Conservation (phyloP, 495 filamentous ascomycete species). For the Pseudotulostoma volvatum region DNA sequence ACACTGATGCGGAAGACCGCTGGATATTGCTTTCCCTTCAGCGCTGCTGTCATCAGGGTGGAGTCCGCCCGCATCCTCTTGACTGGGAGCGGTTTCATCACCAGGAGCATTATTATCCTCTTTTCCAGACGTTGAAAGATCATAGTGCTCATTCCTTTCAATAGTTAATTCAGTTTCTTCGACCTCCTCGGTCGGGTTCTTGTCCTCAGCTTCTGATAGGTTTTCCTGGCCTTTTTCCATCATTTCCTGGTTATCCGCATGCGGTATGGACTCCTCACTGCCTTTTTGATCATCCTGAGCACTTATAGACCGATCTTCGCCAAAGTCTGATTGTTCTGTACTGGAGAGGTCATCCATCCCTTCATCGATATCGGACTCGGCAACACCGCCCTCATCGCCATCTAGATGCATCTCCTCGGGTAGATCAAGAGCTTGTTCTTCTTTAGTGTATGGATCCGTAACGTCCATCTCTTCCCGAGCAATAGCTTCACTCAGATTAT, state of each 20-base stretch:
- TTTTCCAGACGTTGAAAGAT: conserved; percentile 24
- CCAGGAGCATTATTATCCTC: conserved; percentile 28
- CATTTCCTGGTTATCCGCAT: conserved; percentile 19
- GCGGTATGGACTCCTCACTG: conserved; percentile 14
- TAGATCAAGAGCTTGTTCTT: conserved; percentile 48
- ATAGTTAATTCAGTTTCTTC: conserved; percentile 34
- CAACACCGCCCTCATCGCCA: conserved; percentile 43
- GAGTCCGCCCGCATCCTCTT: conserved; percentile 29
- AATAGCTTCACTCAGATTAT: conserved; percentile 45
- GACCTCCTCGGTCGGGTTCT: conserved; percentile 19
- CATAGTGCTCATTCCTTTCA: conserved; percentile 36
- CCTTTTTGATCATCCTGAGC: conserved; percentile 1
- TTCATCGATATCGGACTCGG: conserved; percentile 49
- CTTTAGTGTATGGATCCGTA: conserved; percentile 55
- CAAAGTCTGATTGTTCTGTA: conserved; percentile 12
- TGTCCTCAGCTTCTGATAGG: conserved; percentile 18
- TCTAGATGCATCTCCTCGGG: conserved; percentile 58
- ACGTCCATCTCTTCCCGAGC: conserved; percentile 44
- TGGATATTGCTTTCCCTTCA: conserved; percentile 34
- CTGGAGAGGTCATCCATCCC: conserved; percentile 52
- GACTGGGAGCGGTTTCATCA: conserved; percentile 33
- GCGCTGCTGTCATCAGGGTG: conserved; percentile 35
- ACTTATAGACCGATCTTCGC: not conserved
- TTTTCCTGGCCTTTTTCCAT: conserved; percentile 19
- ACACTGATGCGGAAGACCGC: conserved; percentile 12